Evolutionary conservation across 805 yeast species (phyloP), one percentile per base, ranked within the genome.

Genomic region (Cyberlindnera samutprakarnensis): DNA sequence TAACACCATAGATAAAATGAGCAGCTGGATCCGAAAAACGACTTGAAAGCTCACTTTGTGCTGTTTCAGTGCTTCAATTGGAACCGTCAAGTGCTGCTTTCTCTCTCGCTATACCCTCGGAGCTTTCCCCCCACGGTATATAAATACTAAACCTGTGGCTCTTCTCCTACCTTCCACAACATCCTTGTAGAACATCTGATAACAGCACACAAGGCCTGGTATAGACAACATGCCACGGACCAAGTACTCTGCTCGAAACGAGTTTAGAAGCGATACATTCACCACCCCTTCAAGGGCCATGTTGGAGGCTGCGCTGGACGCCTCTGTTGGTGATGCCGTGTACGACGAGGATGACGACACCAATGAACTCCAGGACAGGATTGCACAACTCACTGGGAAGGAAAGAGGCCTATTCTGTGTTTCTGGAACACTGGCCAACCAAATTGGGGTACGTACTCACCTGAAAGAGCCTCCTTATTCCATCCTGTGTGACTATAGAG

Each of bases 351-450:
- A 88, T 53, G 57, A 58, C 14, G 75, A 78, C 42, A 84, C 95
- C 16, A 54, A 66, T 18, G 69, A 60, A 14, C 61, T 88, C 27
- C 92, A 87, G 54, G 50, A 57, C 8, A 68, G 68, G 34, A 74
- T 88, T 34, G 80, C 84, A 6, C 59, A 63, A 16, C 45, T 87
- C 35, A 68, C 94, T 6, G 95, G 94, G 13, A 83, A 79, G 46
- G 84, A 77, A 44, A 81, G 85, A 1, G 96, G 83, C 10, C 54
- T 86, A 32, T 88, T 68, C 57, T 85, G 94, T 58, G 85, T 78
- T 14, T 80, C 94, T 15, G 96, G 97, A 28, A 90, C 96, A 6
- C 58, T 88, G 57, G 79, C 95, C 9, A 88, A 88, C 59, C 97
- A 88, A 59, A 67, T 88, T 39, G 96, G 80, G 12, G 54, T 88